These are phyloP conservation scores for Penicillium olsonii DNA, from an alignment of 2,329 filamentous ascomycete species.

Conservation along the genomic window DNA sequence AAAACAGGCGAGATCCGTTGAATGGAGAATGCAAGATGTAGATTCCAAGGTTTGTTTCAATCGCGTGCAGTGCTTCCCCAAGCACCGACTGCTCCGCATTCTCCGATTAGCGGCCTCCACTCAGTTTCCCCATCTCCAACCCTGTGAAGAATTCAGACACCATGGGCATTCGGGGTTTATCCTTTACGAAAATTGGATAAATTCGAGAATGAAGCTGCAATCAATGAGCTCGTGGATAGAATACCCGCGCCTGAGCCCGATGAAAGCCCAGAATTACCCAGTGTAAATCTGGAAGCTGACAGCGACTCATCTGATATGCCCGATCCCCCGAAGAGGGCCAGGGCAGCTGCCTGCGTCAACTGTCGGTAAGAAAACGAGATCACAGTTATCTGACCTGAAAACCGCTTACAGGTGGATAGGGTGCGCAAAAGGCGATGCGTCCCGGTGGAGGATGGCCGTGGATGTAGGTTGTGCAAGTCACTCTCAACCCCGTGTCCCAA, in stretches of 20 bases:
- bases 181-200: neutral
- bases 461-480: constrained; percentile 16
- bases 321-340: neutral
- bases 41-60: too few relatives aligned
- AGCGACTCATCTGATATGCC: neutral
- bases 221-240: neutral
- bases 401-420: neutral
- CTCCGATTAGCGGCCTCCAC: neutral
- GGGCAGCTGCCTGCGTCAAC: neutral
- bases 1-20: too few relatives aligned
- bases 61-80: neutral
- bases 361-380: neutral
- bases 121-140: neutral
- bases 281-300: neutral
- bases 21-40: too few relatives aligned
- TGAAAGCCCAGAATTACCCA: neutral
- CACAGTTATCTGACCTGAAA: too few relatives aligned
- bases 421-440: constrained; percentile 19
- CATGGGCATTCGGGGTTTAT: neutral
- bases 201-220: neutral
- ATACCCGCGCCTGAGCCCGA: neutral
- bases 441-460: constrained; percentile 10
- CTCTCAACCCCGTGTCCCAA: constrained; percentile 15
- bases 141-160: neutral
- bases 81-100: neutral